Evolutionary conservation across 2,329 filamentous ascomycete species (phyloP).

Genomic region (Monosporascus sp.): DNA sequence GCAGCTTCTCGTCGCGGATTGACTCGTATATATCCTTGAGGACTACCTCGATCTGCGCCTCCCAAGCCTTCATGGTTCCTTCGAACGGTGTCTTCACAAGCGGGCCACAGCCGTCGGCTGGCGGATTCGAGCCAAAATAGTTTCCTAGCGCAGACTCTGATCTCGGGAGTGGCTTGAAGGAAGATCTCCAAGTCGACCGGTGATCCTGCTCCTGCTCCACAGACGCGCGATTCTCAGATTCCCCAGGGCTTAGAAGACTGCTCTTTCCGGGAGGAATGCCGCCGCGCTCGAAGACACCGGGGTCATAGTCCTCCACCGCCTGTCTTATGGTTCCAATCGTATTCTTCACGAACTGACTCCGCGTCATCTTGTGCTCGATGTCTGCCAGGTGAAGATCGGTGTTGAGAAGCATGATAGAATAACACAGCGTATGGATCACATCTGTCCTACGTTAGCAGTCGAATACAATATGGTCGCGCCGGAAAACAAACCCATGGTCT

Average conservation of each 20-base stretch:
- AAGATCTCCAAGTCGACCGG: constrained; percentile 29
- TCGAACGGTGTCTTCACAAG: constrained; percentile 73
- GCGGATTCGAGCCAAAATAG: constrained; percentile 26
- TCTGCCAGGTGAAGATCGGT: constrained; percentile 94
- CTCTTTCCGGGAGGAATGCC: constrained; percentile 46
- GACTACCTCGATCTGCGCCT: constrained; percentile 82
- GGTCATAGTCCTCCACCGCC: constrained; percentile 66
- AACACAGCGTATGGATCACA: constrained; percentile 95
- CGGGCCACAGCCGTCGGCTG: constrained; percentile 59
- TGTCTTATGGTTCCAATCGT: constrained; percentile 85
- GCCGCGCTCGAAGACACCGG: constrained; percentile 58
- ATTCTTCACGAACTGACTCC: constrained; percentile 91
- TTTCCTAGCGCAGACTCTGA: constrained; percentile 37
- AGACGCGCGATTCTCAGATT: constrained; percentile 14
- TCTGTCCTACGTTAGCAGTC: constrained; percentile 49
- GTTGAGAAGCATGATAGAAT: constrained; percentile 90
- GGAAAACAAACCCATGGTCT: constrained; percentile 59
- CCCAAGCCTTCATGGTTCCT: constrained; percentile 75
- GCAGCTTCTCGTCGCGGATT: constrained; percentile 81
- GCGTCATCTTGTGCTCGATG: constrained; percentile 95
- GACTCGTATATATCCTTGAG: constrained; percentile 88
- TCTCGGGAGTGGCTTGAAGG: constrained; percentile 46
- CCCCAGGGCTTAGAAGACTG: constrained; percentile 19
- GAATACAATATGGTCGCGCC: neutral
- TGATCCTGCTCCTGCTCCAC: constrained; percentile 17